A percentile compares a stretch with the other conserved stretches of the same genome.
Conservation (phyloP, 2,329 filamentous ascomycete genomes). For the Ceratocystis cubensis region DNA sequence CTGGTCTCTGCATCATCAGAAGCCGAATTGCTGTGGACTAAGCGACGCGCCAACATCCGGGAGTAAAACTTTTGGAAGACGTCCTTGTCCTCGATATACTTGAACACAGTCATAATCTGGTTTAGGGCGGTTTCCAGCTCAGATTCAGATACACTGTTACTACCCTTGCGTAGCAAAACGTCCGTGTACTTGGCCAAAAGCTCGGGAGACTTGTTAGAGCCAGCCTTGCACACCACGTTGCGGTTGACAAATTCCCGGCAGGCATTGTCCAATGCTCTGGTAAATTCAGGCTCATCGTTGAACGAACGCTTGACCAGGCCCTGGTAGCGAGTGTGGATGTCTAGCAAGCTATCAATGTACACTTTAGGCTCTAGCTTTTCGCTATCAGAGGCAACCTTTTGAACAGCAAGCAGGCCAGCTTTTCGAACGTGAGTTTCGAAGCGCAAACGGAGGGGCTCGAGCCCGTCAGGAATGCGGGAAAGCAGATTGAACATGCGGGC, state of each 20-base stretch:
- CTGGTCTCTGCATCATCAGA: constrained; percentile 96
- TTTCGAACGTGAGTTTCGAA: constrained; percentile 92
- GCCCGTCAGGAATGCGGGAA: constrained; percentile 74
- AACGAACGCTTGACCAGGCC: constrained; percentile 85
- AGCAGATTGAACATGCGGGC: constrained; percentile 91
- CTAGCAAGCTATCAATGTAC: constrained; percentile 87
- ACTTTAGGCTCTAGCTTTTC: constrained; percentile 91
- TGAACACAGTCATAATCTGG: constrained; percentile 99
- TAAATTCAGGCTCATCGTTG: constrained; percentile 91
- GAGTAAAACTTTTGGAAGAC: constrained; percentile 99
- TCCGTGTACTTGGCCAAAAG: constrained; percentile 92
- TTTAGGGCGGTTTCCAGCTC: constrained; percentile 79
- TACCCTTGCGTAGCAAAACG: constrained; percentile 80
- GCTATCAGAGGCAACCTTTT: constrained; percentile 78
- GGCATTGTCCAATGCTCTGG: constrained; percentile 87
- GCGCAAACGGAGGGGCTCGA: constrained; percentile 73
- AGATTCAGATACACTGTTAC: constrained; percentile 82
- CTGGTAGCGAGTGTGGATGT: constrained; percentile 89
- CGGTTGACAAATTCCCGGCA: constrained; percentile 97
- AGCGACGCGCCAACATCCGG: constrained; percentile 82
- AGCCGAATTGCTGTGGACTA: constrained; percentile 89
- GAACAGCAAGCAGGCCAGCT: constrained; percentile 73
- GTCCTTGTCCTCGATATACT: constrained; percentile 99
- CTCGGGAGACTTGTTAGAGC: constrained; percentile 88
- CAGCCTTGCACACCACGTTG: constrained; percentile 88